Base-by-base conservation (phyloP, 257 asterid species). In the Marsdenia floribunda region DNA sequence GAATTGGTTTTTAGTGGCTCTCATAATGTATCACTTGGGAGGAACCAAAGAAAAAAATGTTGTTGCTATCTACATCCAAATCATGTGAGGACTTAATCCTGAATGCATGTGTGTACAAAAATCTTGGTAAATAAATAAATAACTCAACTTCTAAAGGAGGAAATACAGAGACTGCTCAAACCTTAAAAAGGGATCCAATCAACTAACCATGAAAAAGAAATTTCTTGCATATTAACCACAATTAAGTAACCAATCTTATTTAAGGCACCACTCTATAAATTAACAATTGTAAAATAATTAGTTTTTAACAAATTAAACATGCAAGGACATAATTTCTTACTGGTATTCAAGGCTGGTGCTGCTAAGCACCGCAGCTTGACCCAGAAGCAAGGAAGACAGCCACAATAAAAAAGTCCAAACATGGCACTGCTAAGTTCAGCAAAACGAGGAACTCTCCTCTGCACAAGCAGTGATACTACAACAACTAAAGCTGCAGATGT, bases 351-450 rank as follows among this genome's bases (percentile, higher is more conserved):
- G 58, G 96, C 88, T 24, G 99, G 98, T 68, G 80, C 96, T 57
- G 97, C 90, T 79, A 89, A 84, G 81, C 97, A 92, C 68, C 98
- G 89, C 66, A 95, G 87, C 89, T 92, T 95, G 77, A 95, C 91
- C 99, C 99, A 95, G 84, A 95, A 95, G 83, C 96, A 89, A 77
- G 99, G 99, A 81, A 95, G 99, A 87, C 89, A 95, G 70, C 99
- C 99, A 77, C 97, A 90, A 77, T 92, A 95, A 74, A 95, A 89
- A 71, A 95, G 92, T 77, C 97, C 99, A 86, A 95, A 95, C 91
- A 95, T 89, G 78, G 97, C 81, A 84, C 96, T 93, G 76, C 96
- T 89, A 76, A 95, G 96, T 81, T 95, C 96, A 80, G 98, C 78
- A 83, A 95, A 95, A 78, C 97, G 96, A 71, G 99, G 99, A 85